A percentile compares a stretch with the other conserved stretches of the same genome.
Evolutionary conservation across 441 rosid genomes (phyloP).

Genomic region (Manihot esculenta): DNA sequence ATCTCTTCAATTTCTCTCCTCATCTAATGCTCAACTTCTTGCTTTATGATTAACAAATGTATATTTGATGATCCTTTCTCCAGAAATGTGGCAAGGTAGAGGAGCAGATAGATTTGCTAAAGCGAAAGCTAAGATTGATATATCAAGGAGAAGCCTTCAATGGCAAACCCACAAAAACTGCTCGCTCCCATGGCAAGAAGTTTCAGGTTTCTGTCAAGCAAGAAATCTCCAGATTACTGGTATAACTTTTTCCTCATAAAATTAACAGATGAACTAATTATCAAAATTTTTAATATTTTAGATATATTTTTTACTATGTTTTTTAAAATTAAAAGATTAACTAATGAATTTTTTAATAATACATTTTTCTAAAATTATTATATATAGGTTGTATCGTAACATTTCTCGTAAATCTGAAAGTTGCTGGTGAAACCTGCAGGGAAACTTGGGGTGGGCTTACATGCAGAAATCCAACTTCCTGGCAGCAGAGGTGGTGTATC

Average conservation of each 20-base stretch:
- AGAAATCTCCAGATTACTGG: conserved; percentile 80
- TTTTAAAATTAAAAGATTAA: too few relatives aligned
- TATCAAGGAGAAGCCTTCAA: conserved; percentile 77
- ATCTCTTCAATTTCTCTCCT: neutral
- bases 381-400: too few relatives aligned
- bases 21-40: too few relatives aligned
- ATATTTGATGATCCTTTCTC: conserved; percentile 6
- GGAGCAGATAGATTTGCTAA: conserved; percentile 71
- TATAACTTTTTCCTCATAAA: too few relatives aligned
- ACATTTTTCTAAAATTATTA: too few relatives aligned
- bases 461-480: conserved; percentile 79
- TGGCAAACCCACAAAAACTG: conserved; percentile 83
- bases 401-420: too few relatives aligned
- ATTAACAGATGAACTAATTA: too few relatives aligned
- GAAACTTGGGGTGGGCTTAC: conserved; percentile 96
- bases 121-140: conserved; percentile 69
- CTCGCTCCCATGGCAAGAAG: conserved; percentile 91
- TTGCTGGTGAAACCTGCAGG: too few relatives aligned
- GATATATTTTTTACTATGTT: too few relatives aligned
- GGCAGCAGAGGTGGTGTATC: conserved; percentile 76
- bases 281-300: too few relatives aligned
- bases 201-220: conserved; percentile 87
- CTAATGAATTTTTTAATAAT: too few relatives aligned
- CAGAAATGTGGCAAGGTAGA: conserved; percentile 84
- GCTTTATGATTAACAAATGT: too few relatives aligned